A percentile compares a stretch with the other conserved stretches of the same genome.
phyloP scores from a whole-genome alignment of 2,329 filamentous ascomycete genomes.

The Fusarium hostae region DNA sequence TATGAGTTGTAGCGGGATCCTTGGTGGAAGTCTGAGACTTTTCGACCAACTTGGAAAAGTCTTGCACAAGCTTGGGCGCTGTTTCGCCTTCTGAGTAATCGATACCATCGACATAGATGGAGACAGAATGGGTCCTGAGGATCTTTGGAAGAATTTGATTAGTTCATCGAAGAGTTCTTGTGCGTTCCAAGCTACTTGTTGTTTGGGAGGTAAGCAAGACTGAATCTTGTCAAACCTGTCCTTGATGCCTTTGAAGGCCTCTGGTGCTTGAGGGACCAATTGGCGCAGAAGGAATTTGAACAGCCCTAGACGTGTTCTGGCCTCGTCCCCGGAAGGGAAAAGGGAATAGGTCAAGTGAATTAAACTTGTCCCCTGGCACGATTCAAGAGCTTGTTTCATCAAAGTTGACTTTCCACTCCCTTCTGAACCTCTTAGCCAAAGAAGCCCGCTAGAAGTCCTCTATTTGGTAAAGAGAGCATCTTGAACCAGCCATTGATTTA shows the following conservation, averaged over 20 bases:
- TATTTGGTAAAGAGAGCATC: not conserved
- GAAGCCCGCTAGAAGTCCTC: not conserved
- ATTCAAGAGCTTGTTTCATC: not conserved
- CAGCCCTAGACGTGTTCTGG: not conserved
- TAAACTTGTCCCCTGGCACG: not conserved
- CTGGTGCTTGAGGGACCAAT: not conserved
- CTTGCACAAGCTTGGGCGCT: not conserved
- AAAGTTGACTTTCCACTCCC: slow-evolving; percentile 6
- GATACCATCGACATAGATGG: not conserved
- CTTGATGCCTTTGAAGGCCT: slow-evolving; percentile 1
- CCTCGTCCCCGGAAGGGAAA: not conserved
- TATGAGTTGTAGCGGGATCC: not conserved
- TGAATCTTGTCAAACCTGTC: not conserved
- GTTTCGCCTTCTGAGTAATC: not conserved
- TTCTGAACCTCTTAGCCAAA: not conserved
- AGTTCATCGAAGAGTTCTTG: not conserved
- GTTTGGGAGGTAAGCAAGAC: not conserved
- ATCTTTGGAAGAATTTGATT: not conserved
- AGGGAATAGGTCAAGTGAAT: not conserved
- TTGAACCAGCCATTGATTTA: not conserved
- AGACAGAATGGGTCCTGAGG: not conserved
- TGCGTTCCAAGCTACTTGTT: not conserved
- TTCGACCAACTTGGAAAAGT: slow-evolving; percentile 6
- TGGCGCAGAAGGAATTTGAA: not conserved
- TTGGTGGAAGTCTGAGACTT: not conserved